Evolutionary conservation across 139 green algal species (phyloP), one percentile per base, ranked within the genome.

Genomic region (Chlamydomonas urium): DNA sequence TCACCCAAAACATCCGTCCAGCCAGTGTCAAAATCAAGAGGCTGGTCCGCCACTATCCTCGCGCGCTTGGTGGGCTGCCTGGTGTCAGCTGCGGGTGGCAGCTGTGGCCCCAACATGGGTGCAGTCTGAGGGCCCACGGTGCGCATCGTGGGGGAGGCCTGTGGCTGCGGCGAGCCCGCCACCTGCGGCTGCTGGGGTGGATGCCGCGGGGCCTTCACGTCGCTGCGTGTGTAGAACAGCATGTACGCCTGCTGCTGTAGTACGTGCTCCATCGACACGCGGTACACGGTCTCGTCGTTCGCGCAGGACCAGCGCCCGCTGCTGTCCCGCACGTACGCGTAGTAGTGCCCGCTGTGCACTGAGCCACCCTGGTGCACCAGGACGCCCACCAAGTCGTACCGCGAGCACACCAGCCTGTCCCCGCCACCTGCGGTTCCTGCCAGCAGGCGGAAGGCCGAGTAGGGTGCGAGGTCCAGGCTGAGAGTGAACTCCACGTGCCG

Each of bases 161-260:
- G n/a, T n/a, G n/a, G n/a, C n/a, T n/a, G n/a, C n/a, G n/a, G 17
- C 17, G 45, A 56, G 45, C 45, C 45, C 17, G 59, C 0, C 32
- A 17, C 4, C 34, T 61, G 33, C 38, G 38, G 28, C 24, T 45
- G 1, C 24, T 4, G 2, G 29, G 71, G 70, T 37, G 58, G 8
- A 1, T 35, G 32, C 26, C 71, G 71, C 33, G 72, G 71, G 26
- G 23, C 37, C 66, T 84, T 84, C 72, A 92, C 88, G 66, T 1
- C 36, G 21, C 35, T 33, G 29, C 74, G 71, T 24, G 89, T 86
- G 81, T 98, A 98, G 80, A 98, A 97, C 29, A 98, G 85, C 23
- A 98, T 88, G 87, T 97, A 98, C 0, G 93, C 91, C 36, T 86
- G 75, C 81, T 97, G 90, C 0, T 77, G 65, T 53, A 92, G 75